These are phyloP conservation scores for Amylocarpus encephaloides DNA, from an alignment of 2,329 filamentous ascomycete genomes.

Conservation along the genomic window DNA sequence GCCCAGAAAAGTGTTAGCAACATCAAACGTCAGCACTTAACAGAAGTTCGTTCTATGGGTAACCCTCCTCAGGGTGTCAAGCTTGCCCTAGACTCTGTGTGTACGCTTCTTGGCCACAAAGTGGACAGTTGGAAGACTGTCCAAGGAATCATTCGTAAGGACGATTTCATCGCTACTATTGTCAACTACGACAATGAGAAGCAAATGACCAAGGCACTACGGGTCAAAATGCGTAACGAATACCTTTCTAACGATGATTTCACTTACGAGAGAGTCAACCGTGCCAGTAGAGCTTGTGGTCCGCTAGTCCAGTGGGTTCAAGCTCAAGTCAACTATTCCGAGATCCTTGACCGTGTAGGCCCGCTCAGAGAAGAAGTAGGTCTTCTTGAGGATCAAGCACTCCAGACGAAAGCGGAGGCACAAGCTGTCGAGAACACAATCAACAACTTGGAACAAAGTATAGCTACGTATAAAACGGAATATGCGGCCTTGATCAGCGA, in stretches of 20 bases:
- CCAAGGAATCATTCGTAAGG: slow-evolving; percentile 77
- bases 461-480: slow-evolving; percentile 90
- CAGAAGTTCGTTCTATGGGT: slow-evolving; percentile 94
- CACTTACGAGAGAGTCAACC: slow-evolving; percentile 92
- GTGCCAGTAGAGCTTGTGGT: slow-evolving; percentile 93
- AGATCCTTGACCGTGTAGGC: slow-evolving; percentile 89
- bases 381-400: slow-evolving; percentile 77
- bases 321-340: slow-evolving; percentile 96
- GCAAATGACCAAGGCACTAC: slow-evolving; percentile 80
- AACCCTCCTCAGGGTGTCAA: slow-evolving; percentile 87
- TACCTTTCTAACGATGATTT: slow-evolving; percentile 92
- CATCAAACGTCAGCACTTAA: slow-evolving; percentile 95
- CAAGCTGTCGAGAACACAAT: slow-evolving; percentile 88
- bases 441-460: slow-evolving; percentile 76
- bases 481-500: slow-evolving; percentile 95
- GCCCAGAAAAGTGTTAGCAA: slow-evolving; percentile 95
- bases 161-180: slow-evolving; percentile 97
- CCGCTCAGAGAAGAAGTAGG: slow-evolving; percentile 86
- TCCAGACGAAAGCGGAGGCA: slow-evolving; percentile 90
- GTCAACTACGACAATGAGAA: slow-evolving; percentile 94
- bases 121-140: slow-evolving; percentile 88
- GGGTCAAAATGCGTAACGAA: slow-evolving; percentile 85
- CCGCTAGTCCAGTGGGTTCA: slow-evolving; percentile 95
- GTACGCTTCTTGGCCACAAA: slow-evolving; percentile 86
- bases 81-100: slow-evolving; percentile 91